Evolutionary conservation across 495 filamentous ascomycete species (phyloP).

Genomic region (Xylaria grammica): DNA sequence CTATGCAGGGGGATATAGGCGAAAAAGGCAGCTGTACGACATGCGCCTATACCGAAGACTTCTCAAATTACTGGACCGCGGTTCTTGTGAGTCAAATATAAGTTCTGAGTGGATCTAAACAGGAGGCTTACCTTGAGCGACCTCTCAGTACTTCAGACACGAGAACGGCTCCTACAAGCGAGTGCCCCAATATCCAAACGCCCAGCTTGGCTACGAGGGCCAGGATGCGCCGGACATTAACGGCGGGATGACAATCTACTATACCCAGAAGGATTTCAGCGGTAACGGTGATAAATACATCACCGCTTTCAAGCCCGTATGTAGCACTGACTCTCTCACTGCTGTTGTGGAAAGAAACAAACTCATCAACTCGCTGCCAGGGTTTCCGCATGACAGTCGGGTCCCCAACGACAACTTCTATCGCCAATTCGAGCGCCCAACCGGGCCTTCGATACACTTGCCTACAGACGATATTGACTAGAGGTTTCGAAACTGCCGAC

Average conservation of each 20-base stretch:
- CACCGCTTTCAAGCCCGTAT: slow-evolving; percentile 53
- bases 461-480: slow-evolving; percentile 44
- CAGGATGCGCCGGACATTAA: slow-evolving; percentile 46
- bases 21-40: slow-evolving; percentile 50
- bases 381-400: slow-evolving; percentile 62
- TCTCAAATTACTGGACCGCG: slow-evolving; percentile 58
- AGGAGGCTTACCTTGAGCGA: too few relatives aligned
- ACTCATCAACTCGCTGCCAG: slow-evolving; percentile 32
- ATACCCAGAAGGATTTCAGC: slow-evolving; percentile 52
- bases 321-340: background rate
- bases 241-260: slow-evolving; percentile 60
- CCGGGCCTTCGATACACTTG: slow-evolving; percentile 55
- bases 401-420: slow-evolving; percentile 40
- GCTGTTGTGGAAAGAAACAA: background rate
- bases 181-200: slow-evolving; percentile 52
- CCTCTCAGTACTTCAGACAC: slow-evolving; percentile 57
- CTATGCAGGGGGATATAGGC: slow-evolving; percentile 52
- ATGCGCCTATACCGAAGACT: slow-evolving; percentile 51
- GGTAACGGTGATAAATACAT: slow-evolving; percentile 49
- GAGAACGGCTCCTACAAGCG: slow-evolving; percentile 57
- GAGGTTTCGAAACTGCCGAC: slow-evolving; percentile 47
- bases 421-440: slow-evolving; percentile 32
- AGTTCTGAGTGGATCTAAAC: too few relatives aligned
- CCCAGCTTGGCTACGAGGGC: slow-evolving; percentile 34
- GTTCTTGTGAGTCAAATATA: too few relatives aligned